phyloP scores from a whole-genome alignment of 2,329 filamentous ascomycete genomes.

The Colletotrichum tanaceti region DNA sequence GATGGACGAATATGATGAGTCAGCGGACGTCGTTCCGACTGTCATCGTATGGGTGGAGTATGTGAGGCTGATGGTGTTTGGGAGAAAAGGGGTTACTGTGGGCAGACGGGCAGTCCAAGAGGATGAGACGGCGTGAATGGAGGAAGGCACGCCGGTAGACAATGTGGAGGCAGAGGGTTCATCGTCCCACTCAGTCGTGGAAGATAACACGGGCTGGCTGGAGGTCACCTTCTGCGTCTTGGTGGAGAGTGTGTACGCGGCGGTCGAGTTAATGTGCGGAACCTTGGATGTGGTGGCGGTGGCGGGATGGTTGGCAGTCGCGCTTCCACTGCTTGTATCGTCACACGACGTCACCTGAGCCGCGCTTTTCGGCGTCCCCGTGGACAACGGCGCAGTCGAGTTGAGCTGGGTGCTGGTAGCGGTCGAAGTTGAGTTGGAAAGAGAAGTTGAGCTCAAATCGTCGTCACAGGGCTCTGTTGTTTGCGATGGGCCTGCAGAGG shows the following conservation, averaged over 20 bases:
- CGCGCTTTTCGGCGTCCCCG: not conserved
- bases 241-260: not conserved
- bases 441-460: constrained; percentile 9
- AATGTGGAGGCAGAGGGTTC: not conserved
- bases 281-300: not conserved
- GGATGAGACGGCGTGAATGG: not conserved
- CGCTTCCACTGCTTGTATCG: not conserved
- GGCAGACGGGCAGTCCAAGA: constrained; percentile 16
- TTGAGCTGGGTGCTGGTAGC: constrained; percentile 2
- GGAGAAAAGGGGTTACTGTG: constrained; percentile 22
- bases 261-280: not conserved
- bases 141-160: not conserved
- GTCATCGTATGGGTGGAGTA: constrained; percentile 32
- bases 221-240: constrained; percentile 2
- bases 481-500: constrained; percentile 8
- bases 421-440: not conserved
- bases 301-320: not conserved
- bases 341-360: constrained; percentile 2
- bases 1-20: not conserved
- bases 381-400: constrained; percentile 5
- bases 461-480: constrained; percentile 29
- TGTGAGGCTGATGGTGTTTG: constrained; percentile 1
- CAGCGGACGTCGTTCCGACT: constrained; percentile 13
- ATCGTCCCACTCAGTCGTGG: constrained; percentile 8
- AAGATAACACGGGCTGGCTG: not conserved